Base-by-base conservation (phyloP, 164 flowering plant genomes). In the Stephania japonica region DNA sequence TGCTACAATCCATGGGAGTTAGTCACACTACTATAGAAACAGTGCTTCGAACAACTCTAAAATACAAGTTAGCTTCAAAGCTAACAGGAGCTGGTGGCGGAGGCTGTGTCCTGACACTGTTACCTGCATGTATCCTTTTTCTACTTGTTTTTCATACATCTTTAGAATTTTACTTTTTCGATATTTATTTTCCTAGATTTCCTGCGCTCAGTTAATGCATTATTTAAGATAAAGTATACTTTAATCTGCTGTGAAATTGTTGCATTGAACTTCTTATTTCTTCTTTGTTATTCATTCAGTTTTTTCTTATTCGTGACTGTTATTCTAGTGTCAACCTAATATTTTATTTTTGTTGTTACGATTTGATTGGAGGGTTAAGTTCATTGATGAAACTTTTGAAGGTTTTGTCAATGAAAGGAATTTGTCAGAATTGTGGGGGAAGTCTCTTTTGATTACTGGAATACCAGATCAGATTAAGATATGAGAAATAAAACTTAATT, bases 21-120 rank as follows among this genome's bases (percentile, higher is more conserved):
- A 93, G 94, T 83, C 99, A 96, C 81, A 81, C 91, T 68, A 84
- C 97, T 7, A 93, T 96, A 69, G 98, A 96, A 82, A 85, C 92
- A 44, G 93, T 96, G 65, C 88, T 91, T 64, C 88, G 85, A 63
- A 91, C 95, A 73, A 91, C 98, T 42, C 69, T 89, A 77, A 96
- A 91, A 76, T 89, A 90, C 84, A 89, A 89, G 83, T 77, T 96
- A 72, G 65, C 88, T 73, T 87, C 98, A 73, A 96, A 96, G 86
- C 78, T 96, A 73, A 96, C 98, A 3, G 97, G 99, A 69, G 99
- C 97, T 70, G 98, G 98, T n/a, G 99, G 99, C 26, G 99, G 99
- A 72, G 99, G 99, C 75, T 96, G 99, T 77, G 99, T 96, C 71
- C 79, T 96, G 73, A 96, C 99, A 25, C 80, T 93, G 66, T 78